Evolutionary conservation across 1,284 basidiomycete species (phyloP).

Genomic region (Hymenochaete sp.): DNA sequence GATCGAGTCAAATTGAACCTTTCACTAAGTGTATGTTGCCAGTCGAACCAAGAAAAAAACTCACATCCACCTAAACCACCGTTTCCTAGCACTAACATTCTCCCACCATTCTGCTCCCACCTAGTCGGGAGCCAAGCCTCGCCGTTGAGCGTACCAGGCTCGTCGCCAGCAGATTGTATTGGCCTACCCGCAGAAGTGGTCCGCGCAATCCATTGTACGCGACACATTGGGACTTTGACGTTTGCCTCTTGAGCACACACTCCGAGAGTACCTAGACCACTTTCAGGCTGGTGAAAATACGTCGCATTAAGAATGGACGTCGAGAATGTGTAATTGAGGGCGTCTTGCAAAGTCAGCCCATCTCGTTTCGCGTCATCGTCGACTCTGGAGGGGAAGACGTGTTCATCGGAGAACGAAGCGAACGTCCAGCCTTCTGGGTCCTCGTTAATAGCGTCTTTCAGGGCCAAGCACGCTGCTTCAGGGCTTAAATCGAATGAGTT

Average conservation of each 20-base stretch:
- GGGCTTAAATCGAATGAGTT: background rate
- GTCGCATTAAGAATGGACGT: slow-evolving; percentile 10
- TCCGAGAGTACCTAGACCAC: slow-evolving; percentile 5
- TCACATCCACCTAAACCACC: slow-evolving; percentile 17
- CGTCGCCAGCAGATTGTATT: too few relatives aligned
- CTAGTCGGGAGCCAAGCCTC: slow-evolving; percentile 15
- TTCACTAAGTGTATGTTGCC: background rate
- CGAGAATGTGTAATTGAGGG: too few relatives aligned
- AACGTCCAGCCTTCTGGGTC: too few relatives aligned
- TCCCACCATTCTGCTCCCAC: slow-evolving; percentile 13
- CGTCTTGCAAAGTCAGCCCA: too few relatives aligned
- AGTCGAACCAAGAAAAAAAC: background rate
- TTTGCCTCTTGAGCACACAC: background rate
- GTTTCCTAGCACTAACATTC: slow-evolving; percentile 16
- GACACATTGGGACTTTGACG: slow-evolving; percentile 11
- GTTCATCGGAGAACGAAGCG: too few relatives aligned
- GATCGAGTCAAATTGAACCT: background rate
- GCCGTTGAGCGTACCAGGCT: slow-evolving; percentile 9
- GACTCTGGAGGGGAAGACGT: too few relatives aligned
- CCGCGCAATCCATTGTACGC: slow-evolving; percentile 13
- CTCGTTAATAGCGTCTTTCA: background rate
- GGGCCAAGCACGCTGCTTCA: background rate
- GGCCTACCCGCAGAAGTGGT: too few relatives aligned
- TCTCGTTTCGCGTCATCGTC: too few relatives aligned
- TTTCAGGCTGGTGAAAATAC: slow-evolving; percentile 4